Conservation (phyloP, 108 stramenopile species). For the Discostella stelligeroides region DNA sequence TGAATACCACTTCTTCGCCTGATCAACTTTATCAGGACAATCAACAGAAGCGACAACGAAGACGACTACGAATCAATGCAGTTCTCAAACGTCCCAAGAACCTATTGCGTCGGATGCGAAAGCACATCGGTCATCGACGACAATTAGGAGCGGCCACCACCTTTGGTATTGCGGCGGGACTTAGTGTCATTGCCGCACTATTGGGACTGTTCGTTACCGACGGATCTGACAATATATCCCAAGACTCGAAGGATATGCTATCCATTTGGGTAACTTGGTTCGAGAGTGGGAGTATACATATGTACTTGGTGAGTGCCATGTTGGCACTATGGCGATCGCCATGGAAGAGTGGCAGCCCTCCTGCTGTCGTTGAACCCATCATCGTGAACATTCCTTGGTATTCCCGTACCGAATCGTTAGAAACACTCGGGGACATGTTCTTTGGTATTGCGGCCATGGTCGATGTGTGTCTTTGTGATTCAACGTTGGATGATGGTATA, state of each 20-base stretch:
- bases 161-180: slow-evolving; percentile 14
- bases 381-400: slow-evolving; percentile 4
- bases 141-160: slow-evolving; percentile 27
- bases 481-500: slow-evolving; percentile 33
- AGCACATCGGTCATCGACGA: slow-evolving; percentile 41
- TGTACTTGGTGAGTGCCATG: slow-evolving; percentile 41
- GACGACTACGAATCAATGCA: background rate
- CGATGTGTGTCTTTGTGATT: slow-evolving; percentile 37
- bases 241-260: background rate
- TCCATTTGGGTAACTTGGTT: slow-evolving; percentile 13
- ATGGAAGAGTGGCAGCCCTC: slow-evolving; percentile 16
- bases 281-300: slow-evolving; percentile 32
- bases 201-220: slow-evolving; percentile 4
- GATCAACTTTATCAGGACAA: background rate
- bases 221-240: background rate
- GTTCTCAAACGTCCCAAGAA: slow-evolving; percentile 9
- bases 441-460: slow-evolving; percentile 39
- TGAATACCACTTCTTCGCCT: background rate
- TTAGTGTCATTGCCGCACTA: slow-evolving; percentile 15
- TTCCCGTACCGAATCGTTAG: slow-evolving; percentile 19
- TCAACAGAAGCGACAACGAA: no score
- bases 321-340: slow-evolving; percentile 39
- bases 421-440: slow-evolving; percentile 34
- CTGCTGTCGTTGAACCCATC: background rate
- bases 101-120: slow-evolving; percentile 30